These are phyloP conservation scores for Chloranthus sessilifolius DNA, from an alignment of 164 flowering plant genomes.

Conservation along the genomic window DNA sequence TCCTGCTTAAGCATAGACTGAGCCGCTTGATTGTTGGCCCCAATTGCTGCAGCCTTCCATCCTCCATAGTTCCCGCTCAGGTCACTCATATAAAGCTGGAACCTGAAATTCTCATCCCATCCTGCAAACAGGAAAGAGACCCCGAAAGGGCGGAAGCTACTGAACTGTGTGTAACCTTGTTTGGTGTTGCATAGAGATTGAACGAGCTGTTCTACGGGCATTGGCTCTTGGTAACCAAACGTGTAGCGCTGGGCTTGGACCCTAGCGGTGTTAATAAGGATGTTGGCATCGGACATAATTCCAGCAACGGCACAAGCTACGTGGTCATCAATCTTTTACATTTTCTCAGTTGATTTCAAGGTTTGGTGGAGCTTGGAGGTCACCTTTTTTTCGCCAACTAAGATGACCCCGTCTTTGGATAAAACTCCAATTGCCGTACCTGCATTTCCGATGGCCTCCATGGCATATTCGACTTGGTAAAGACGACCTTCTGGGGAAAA, in stretches of 20 bases:
- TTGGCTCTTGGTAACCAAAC: conserved; percentile 57
- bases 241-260: conserved; percentile 66
- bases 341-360: conserved; percentile 55
- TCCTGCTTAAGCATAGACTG: conserved; percentile 60
- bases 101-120: conserved; percentile 57
- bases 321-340: conserved; percentile 74
- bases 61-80: conserved; percentile 68
- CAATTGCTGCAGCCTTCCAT: conserved; percentile 65
- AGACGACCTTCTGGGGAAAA: conserved; percentile 75
- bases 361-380: conserved; percentile 59
- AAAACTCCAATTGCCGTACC: conserved; percentile 61
- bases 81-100: conserved; percentile 67
- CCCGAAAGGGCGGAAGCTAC: conserved; percentile 72
- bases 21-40: conserved; percentile 59
- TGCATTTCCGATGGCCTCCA: conserved; percentile 81
- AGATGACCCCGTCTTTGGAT: conserved; percentile 56
- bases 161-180: conserved; percentile 70
- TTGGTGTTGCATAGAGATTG: conserved; percentile 68
- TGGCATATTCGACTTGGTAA: conserved; percentile 72
- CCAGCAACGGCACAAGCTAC: conserved; percentile 77
- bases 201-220: conserved; percentile 73
- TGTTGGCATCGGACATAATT: conserved; percentile 76
- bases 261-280: conserved; percentile 59
- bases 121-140: conserved; percentile 69
- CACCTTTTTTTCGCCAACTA: conserved; percentile 67